A percentile compares a stretch with the other conserved stretches of the same genome.
phyloP scores from a whole-genome alignment of 345 rosid species.

The Triadica sebifera region DNA sequence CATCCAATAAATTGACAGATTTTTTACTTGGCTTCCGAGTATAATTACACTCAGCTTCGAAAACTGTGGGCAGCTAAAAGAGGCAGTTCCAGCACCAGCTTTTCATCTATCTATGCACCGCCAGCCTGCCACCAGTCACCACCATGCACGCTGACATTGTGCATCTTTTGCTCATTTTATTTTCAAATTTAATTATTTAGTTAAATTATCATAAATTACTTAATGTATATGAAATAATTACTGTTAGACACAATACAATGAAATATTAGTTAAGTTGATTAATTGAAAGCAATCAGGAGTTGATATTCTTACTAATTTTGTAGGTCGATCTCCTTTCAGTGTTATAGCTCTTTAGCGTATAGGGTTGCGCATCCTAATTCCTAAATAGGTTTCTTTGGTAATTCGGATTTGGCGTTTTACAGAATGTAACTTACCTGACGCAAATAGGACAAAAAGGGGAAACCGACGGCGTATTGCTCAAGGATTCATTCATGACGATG shows the following conservation, averaged over 20 bases:
- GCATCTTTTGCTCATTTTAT: too few species aligned
- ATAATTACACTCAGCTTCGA: not conserved
- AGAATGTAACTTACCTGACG: not conserved
- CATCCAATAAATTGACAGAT: not conserved
- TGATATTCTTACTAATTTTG: too few species aligned
- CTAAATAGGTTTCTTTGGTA: not conserved
- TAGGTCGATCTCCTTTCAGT: too few species aligned
- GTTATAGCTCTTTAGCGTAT: too few species aligned
- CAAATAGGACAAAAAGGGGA: not conserved
- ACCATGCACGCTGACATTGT: not conserved
- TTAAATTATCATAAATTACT: too few species aligned
- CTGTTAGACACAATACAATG: too few species aligned
- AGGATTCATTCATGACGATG: not conserved
- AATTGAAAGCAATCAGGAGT: not conserved
- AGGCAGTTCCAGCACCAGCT: not conserved
- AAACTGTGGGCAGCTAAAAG: conserved; percentile 17
- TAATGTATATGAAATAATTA: too few species aligned
- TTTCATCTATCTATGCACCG: conserved; percentile 9
- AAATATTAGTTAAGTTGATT: not conserved
- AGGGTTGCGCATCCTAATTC: too few species aligned
- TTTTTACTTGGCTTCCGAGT: not conserved
- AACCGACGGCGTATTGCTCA: not conserved
- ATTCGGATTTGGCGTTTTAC: not conserved
- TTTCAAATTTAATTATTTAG: too few species aligned
- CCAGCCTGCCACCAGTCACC: not conserved